phyloP scores from a whole-genome alignment of 345 rosid species.

The Rubroshorea leprosula region DNA sequence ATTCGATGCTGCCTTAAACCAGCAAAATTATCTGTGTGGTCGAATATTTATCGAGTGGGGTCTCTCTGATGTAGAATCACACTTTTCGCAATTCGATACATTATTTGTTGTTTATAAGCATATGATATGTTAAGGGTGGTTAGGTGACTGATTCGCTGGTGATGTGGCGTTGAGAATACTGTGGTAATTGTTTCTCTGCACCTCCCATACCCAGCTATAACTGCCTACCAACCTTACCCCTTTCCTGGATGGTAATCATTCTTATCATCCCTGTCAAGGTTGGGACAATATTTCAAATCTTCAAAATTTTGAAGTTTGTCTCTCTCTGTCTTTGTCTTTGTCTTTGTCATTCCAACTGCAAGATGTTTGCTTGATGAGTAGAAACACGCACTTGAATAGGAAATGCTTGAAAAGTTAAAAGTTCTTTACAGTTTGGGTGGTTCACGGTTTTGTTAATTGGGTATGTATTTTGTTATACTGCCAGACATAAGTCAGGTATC shows the following conservation, averaged over 20 bases:
- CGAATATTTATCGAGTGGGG: constrained; percentile 21
- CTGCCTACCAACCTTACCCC: constrained; percentile 24
- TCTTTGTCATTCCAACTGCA: no score
- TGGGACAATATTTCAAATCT: constrained; percentile 14
- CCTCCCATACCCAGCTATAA: constrained; percentile 36
- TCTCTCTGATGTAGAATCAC: constrained; percentile 8
- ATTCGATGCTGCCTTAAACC: constrained; percentile 23
- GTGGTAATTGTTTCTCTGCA: constrained; percentile 18
- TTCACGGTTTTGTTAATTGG: neutral
- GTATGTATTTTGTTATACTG: neutral
- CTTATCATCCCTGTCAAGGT: constrained; percentile 37
- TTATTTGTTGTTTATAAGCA: neutral
- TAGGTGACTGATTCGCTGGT: constrained; percentile 16
- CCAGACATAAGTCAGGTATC: constrained; percentile 73
- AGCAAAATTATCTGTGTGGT: constrained; percentile 18
- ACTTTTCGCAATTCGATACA: constrained; percentile 23
- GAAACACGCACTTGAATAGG: neutral
- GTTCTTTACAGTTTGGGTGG: no score
- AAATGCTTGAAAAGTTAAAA: neutral
- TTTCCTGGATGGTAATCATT: constrained; percentile 19
- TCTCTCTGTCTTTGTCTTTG: neutral
- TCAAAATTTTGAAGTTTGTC: neutral
- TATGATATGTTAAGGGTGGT: neutral
- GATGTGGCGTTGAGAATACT: constrained; percentile 32
- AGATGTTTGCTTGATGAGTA: neutral